Evolutionary conservation across 2,329 filamentous ascomycete genomes (phyloP).

Genomic region (Pseudocercospora pini-densiflorae): DNA sequence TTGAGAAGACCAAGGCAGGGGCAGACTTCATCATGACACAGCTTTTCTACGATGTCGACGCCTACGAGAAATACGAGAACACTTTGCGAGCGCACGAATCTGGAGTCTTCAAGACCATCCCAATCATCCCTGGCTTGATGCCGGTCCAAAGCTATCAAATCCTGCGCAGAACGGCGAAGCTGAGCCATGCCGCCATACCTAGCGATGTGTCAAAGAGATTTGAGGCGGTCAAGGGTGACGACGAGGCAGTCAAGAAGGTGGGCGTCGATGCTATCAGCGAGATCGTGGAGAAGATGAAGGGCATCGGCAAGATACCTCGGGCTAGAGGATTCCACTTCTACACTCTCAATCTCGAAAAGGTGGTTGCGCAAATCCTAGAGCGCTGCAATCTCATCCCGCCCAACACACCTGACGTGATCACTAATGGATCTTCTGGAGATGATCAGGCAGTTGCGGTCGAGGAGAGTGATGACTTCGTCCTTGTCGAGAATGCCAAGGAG

Average conservation of each 20-base stretch:
- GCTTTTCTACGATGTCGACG: constrained; percentile 88
- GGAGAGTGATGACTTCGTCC: constrained; percentile 42
- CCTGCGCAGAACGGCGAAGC: constrained; percentile 88
- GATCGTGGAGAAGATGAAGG: constrained; percentile 77
- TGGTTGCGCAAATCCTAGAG: constrained; percentile 91
- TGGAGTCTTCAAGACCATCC: constrained; percentile 81
- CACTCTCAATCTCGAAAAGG: constrained; percentile 94
- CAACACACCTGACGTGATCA: constrained; percentile 39
- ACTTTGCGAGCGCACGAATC: constrained; percentile 79
- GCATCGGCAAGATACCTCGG: constrained; percentile 56
- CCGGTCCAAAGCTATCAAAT: constrained; percentile 98
- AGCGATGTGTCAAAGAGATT: constrained; percentile 70
- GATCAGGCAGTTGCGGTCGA: constrained; percentile 37
- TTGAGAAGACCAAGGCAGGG: constrained; percentile 88
- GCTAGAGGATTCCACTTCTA: constrained; percentile 94
- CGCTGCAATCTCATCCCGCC: constrained; percentile 79
- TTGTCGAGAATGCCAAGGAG: constrained; percentile 56
- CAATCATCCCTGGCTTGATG: constrained; percentile 95
- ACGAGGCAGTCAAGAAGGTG: constrained; percentile 78
- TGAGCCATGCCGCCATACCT: constrained; percentile 87
- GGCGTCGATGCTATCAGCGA: constrained; percentile 84
- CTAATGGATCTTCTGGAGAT: constrained; percentile 45
- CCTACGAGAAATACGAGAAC: constrained; percentile 80
- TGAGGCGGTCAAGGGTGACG: constrained; percentile 74
- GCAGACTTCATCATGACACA: constrained; percentile 99